Base-by-base conservation (phyloP, 1,139 yeast genomes). In the Taphrina pruni region DNA sequence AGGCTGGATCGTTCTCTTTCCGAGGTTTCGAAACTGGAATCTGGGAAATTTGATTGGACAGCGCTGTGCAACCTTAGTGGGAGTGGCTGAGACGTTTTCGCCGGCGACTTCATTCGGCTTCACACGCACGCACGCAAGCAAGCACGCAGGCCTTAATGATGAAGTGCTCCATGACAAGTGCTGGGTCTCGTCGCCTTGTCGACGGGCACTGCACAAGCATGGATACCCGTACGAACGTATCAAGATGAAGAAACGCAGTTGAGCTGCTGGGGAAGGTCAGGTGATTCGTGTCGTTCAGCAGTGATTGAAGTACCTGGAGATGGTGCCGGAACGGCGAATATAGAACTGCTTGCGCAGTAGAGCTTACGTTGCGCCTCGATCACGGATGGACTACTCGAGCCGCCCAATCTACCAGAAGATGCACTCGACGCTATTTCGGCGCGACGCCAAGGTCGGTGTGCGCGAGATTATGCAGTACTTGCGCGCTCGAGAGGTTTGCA, bases 371-470 rank as follows among this genome's bases (percentile, higher is more conserved):
- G 32, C 32, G 32, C 2, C 2, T 26, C 32, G 32, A 14, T 39
- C 43, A 39, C 14, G 3, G 20, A 45, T 45, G 48, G 48, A 45
- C 20, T 5, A 45, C n/a, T n/a, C 48, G 20, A 45, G 48, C 6
- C 54, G 54, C 4, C 57, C 60, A 36, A 1, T 32, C 8, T 38
- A 58, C 14, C 54, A 39, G 9, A 26, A 45, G 54, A 32, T 58
- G 21, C 62, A 45, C 14, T 43, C 62, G 3, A 58, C 39, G 11
- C 35, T 64, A 12, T 64, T 64, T 20, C 43, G 67, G 17, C 46
- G 52, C n/a, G 67, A 64, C 12, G 54, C 43, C 26, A 64, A 64
- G 56, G 38, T 60, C 7, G 67, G 67, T 4, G 45, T 55, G 9
- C 20, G 48, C 8, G 67, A 64, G 21, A 48, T 64, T 48, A 54